A percentile compares a stretch with the other conserved stretches of the same genome.
phyloP scores from a whole-genome alignment of 2,329 filamentous ascomycete genomes.

The Cladophialophora yegresii region DNA sequence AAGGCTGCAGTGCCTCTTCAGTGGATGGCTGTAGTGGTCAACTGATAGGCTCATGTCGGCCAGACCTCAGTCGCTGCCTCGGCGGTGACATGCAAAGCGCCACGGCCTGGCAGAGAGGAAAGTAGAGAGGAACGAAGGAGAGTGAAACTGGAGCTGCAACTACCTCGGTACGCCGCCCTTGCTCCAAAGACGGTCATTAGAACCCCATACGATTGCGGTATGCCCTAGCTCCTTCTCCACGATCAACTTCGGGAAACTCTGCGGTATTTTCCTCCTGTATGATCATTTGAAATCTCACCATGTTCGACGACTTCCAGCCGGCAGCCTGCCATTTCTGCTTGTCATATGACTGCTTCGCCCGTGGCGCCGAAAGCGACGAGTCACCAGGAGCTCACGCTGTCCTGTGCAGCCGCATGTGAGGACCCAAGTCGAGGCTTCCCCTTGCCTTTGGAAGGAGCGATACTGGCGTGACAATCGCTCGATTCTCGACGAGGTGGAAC shows the following conservation, averaged over 20 bases:
- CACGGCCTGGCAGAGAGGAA: too few relatives aligned
- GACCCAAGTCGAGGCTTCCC: not conserved
- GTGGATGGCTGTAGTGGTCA: not conserved
- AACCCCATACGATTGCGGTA: not conserved
- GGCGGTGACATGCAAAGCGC: not conserved
- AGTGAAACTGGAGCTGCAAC: not conserved
- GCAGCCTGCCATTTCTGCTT: not conserved
- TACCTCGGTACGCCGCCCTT: too few relatives aligned
- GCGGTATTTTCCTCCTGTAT: not conserved
- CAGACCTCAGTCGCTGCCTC: not conserved
- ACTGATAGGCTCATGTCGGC: not conserved
- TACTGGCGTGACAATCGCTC: slow-evolving; percentile 1
- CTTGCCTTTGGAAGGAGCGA: not conserved
- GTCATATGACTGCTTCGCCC: slow-evolving; percentile 6
- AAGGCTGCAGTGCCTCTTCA: not conserved
- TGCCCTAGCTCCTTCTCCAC: not conserved
- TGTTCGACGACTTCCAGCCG: not conserved
- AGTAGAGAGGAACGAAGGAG: not conserved
- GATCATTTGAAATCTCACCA: not conserved
- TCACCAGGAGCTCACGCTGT: not conserved
- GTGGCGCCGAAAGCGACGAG: not conserved
- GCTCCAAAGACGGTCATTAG: not conserved
- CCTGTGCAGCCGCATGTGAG: not conserved
- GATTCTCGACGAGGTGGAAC: not conserved
- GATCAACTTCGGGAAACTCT: not conserved